Evolutionary conservation across 257 asterid genomes (phyloP).

Genomic region (Forsythia viridissima): DNA sequence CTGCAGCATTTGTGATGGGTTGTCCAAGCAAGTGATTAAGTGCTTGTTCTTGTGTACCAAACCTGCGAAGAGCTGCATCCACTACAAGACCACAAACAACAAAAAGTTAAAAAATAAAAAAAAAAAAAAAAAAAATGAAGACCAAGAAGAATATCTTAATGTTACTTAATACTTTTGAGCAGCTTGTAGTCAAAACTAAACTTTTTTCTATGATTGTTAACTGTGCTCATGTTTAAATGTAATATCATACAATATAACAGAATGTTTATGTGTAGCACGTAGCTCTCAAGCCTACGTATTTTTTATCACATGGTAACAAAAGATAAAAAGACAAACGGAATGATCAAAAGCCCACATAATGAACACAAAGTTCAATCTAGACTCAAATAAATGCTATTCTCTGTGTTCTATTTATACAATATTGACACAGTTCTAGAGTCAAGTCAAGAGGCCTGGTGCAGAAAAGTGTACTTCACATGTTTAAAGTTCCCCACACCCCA

Average conservation of each 20-base stretch:
- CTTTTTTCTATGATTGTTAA: neutral
- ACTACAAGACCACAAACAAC: slow-evolving; percentile 34
- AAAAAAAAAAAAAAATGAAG: no score
- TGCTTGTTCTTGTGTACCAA: slow-evolving; percentile 55
- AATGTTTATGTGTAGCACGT: no score
- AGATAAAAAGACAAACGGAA: neutral
- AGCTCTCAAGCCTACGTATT: neutral
- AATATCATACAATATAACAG: no score
- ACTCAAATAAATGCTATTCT: neutral
- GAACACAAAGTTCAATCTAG: neutral
- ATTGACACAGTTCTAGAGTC: neutral
- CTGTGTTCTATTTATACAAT: neutral
- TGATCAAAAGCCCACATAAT: neutral
- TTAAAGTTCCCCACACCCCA: neutral
- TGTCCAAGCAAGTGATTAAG: slow-evolving; percentile 47
- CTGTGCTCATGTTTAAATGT: neutral
- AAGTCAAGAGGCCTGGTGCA: neutral
- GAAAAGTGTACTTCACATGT: neutral
- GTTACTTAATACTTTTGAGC: neutral
- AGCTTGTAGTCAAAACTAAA: neutral
- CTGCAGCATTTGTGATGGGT: slow-evolving; percentile 25
- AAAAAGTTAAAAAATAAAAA: no score
- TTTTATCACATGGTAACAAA: neutral
- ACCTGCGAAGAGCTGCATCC: slow-evolving; percentile 49
- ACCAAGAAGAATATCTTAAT: neutral